These are phyloP conservation scores for Ceratocystis destructans DNA, from an alignment of 2,329 filamentous ascomycete genomes.

Conservation along the genomic window DNA sequence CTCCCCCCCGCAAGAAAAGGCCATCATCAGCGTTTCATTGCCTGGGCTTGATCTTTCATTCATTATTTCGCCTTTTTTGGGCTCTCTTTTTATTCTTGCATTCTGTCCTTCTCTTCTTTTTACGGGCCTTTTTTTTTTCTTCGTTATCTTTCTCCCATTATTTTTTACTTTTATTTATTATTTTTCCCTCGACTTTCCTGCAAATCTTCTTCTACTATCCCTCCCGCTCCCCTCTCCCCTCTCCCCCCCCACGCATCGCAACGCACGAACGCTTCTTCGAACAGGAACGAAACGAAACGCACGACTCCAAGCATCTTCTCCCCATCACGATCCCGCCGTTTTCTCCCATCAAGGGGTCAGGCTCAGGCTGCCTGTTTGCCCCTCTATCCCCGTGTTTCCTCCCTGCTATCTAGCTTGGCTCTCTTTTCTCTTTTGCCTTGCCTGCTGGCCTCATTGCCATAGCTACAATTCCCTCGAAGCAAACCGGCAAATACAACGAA, in stretches of 20 bases:
- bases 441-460: not conserved
- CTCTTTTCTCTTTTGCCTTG: not conserved
- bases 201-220: not conserved
- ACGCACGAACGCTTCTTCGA: not conserved
- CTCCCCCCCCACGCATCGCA: not conserved
- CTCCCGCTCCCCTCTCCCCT: not conserved
- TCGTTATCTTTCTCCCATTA: not conserved
- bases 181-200: not conserved
- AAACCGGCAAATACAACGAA: not conserved
- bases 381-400: not conserved
- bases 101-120: not conserved
- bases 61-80: not conserved
- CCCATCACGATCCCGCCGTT: not conserved
- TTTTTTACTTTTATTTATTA: not conserved
- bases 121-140: not conserved
- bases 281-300: not conserved
- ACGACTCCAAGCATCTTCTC: not conserved
- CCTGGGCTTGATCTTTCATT: constrained; percentile 1
- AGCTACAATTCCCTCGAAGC: not conserved
- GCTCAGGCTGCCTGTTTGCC: not conserved
- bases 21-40: constrained; percentile 10
- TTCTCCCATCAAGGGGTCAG: not conserved
- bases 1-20: not conserved
- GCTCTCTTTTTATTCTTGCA: too few relatives aligned
- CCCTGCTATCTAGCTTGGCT: not conserved